Evolutionary conservation across 257 asterid genomes (phyloP), one percentile per base, ranked within the genome.

Genomic region (Verbena officinalis): DNA sequence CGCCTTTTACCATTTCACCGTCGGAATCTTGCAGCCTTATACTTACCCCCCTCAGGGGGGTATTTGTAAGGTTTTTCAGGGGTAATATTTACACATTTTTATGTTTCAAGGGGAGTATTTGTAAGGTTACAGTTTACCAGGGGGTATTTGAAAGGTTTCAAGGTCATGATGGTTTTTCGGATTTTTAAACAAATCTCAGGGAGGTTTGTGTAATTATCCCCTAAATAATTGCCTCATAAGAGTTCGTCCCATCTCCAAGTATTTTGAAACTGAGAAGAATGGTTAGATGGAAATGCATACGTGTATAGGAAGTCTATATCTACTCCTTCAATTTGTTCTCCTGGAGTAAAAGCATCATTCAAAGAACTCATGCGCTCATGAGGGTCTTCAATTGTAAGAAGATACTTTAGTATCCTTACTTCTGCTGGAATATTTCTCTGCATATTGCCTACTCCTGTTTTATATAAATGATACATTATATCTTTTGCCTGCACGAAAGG

Each of bases 351-450:
- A 53, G 99, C 97, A 57, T 94, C 95, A 4, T 74, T 77, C 33
- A 94, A 72, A 48, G 83, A 86, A 78, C 90, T 67, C 88, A 88
- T 69, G 51, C 73, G 74, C 81, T 86, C 93, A 70, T 90, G 91
- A 3, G 96, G 97, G 81, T 90, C 95, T 75, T 94, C 77, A 48
- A 94, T 81, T 42, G 85, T 86, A 10, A 90, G 90, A 43, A 94
- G 80, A 71, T 86, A 83, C 79, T 94, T 94, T 17, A 88, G 84
- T 70, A 94, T 90, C 80, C 97, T 81, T 63, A 94, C 76, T 73
- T 90, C 97, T 83, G 88, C 90, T 3, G 99, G 97, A 88, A 94
- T 72, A 14, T 74, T 87, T 83, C 96, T 85, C 84, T 94, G 96
- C 43, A 88, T 87, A 82, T 83, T 90, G 43, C 95, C 95, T 55